Conservation (phyloP, 768 basidiomycete genomes). For the Mycena vitilis region DNA sequence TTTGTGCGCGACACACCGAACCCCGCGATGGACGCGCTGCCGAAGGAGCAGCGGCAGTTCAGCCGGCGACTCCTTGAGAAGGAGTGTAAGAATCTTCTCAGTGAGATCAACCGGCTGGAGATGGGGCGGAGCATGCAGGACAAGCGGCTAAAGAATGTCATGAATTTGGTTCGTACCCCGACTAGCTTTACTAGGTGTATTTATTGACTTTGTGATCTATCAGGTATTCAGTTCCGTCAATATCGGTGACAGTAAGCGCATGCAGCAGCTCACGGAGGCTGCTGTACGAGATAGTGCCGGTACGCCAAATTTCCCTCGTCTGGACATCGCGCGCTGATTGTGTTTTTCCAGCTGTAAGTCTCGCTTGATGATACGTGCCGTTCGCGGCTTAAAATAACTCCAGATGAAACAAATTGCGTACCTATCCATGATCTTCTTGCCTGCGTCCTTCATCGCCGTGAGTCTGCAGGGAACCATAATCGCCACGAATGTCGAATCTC, state of each 20-base stretch:
- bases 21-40: constrained; percentile 60
- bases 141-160: constrained; percentile 62
- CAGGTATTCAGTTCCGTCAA: constrained; percentile 73
- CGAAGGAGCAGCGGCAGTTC: constrained; percentile 41
- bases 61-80: constrained; percentile 50
- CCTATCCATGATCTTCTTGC: constrained; percentile 71
- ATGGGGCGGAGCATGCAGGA: constrained; percentile 57
- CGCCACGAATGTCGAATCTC: neutral
- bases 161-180: constrained; percentile 55
- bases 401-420: constrained; percentile 71
- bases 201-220: neutral
- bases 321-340: neutral
- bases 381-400: neutral
- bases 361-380: neutral
- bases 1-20: constrained; percentile 64
- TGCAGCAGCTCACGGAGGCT: constrained; percentile 64
- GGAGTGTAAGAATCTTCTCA: constrained; percentile 63
- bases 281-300: constrained; percentile 62
- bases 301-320: constrained; percentile 37
- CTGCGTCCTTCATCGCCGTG: constrained; percentile 65
- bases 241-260: constrained; percentile 64
- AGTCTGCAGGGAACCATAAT: constrained; percentile 24
- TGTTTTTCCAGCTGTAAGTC: constrained; percentile 39
- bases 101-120: constrained; percentile 61
- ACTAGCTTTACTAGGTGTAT: neutral